Percentiles rank a stretch among this genome's conserved stretches.
phyloP scores from a whole-genome alignment of 345 rosid genomes.

The Mallotus nudiflorus region DNA sequence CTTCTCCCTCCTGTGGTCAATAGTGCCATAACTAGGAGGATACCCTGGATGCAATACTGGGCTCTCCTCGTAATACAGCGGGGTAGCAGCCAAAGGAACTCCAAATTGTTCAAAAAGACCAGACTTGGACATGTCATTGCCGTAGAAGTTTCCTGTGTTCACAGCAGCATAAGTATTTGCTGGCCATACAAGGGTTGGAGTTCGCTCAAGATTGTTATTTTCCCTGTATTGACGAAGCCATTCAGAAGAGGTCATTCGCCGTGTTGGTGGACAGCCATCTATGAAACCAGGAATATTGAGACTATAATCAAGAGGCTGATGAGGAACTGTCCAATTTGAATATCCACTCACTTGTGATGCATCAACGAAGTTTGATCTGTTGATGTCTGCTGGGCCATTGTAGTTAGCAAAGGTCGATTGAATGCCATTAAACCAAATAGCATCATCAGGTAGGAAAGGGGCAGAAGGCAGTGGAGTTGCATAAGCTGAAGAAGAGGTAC shows the following conservation, averaged over 20 bases:
- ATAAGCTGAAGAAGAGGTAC: conserved; percentile 43
- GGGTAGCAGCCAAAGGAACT: conserved; percentile 44
- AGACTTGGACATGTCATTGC: conserved; percentile 36
- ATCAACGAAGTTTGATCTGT: conserved; percentile 35
- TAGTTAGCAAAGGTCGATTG: conserved; percentile 25
- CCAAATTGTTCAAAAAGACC: conserved; percentile 50
- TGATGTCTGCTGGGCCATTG: conserved; percentile 25
- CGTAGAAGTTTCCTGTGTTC: conserved; percentile 34
- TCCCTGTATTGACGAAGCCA: conserved; percentile 96
- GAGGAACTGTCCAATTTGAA: conserved; percentile 37
- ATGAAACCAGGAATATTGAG: conserved; percentile 33
- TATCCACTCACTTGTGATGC: conserved; percentile 32
- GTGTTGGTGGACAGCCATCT: conserved; percentile 46
- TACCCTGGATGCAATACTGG: conserved; percentile 31
- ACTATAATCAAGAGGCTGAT: conserved; percentile 31
- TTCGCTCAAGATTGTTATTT: conserved; percentile 49
- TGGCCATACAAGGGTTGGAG: conserved; percentile 31
- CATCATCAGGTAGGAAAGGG: conserved; percentile 83
- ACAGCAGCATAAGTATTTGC: conserved; percentile 38
- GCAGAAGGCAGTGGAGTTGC: conserved; percentile 78
- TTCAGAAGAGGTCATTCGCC: conserved; percentile 76
- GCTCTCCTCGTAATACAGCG: conserved; percentile 29
- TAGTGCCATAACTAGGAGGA: conserved; percentile 24
- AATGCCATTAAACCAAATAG: conserved; percentile 49
- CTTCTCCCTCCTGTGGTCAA: conserved; percentile 47